A percentile compares a stretch with the other conserved stretches of the same genome.
These are phyloP conservation scores for Epichloe hybrida DNA, from an alignment of 2,329 filamentous ascomycete genomes.

Conservation along the genomic window DNA sequence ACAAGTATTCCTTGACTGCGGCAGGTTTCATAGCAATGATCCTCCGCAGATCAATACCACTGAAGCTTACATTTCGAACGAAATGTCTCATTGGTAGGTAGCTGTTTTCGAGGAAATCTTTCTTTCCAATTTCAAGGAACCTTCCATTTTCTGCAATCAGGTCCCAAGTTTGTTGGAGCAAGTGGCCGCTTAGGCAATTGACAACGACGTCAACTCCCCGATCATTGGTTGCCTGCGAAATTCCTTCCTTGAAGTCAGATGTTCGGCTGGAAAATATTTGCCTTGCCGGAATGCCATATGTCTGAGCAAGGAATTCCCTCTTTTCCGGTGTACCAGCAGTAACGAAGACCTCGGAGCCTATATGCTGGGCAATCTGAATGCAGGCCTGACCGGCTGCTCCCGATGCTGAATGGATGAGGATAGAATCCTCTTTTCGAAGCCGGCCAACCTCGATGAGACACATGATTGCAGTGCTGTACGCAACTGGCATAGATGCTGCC, in stretches of 20 bases:
- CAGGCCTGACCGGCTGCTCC: background rate
- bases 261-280: constrained; percentile 1
- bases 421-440: too few relatives aligned
- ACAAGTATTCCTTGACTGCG: too few relatives aligned
- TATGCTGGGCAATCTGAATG: background rate
- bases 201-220: constrained; percentile 1
- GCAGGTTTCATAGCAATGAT: too few relatives aligned
- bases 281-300: background rate
- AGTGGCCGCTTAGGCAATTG: constrained; percentile 1
- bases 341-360: background rate
- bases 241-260: background rate
- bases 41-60: constrained; percentile 24
- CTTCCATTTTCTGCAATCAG: background rate
- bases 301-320: background rate
- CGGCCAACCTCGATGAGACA: too few relatives aligned
- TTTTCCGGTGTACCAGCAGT: background rate
- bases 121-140: constrained; percentile 1
- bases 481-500: too few relatives aligned
- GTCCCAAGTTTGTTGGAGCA: background rate
- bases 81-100: constrained; percentile 22
- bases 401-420: too few relatives aligned
- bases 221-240: background rate
- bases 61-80: constrained; percentile 23
- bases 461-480: too few relatives aligned
- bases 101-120: constrained; percentile 12